Base-by-base conservation (phyloP, 1,284 basidiomycete species). In the Trametes hirsuta region DNA sequence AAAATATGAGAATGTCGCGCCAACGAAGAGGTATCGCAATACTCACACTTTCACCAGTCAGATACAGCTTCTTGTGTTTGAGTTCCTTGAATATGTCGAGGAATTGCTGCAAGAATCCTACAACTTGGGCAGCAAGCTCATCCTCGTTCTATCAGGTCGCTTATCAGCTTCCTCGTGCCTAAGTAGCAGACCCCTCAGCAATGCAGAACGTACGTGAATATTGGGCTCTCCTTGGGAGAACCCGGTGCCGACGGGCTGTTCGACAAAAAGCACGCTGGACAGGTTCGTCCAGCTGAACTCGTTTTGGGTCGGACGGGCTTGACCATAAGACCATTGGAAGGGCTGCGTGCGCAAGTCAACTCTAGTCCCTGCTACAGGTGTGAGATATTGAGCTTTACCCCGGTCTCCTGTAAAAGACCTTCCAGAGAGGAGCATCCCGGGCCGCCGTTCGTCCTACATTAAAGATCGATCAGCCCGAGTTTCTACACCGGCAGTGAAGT, bases 231-330 rank as follows among this genome's bases (percentile, higher is more conserved):
- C 93, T 64, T 87, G 85, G 0, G 88, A 88, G 71, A 88, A 94
- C 1, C 93, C 93, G 0, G 90, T 93, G 6, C 90, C 89, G 25
- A 93, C 85, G 0, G 93, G 93, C 67, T 95, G 93, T 68, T 95
- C 92, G 6, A 94, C 82, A 80, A 83, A 94, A 14, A 94, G 75
- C n/a, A 93, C 76, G 61, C 86, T 90, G 1, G 88, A 89, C 30
- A 93, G 76, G 68, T 94, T 93, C 1, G 89, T 91, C 91, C 91
- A 94, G 68, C 88, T 88, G 70, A 84, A 84, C 62, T 87, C 81
- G 65, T 94, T 95, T 1, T 74, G 75, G 0, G 82, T 86, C 1
- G 90, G 84, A 55, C 81, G 80, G 2, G 85, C 86, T 63, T 84
- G 84, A 1, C 91, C 91, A 47, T 68, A 77, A 5, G 81, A 75